A percentile compares a stretch with the other conserved stretches of the same genome.
phyloP scores from a whole-genome alignment of 2,329 filamentous ascomycete genomes.

The Bipolaris bicolor region DNA sequence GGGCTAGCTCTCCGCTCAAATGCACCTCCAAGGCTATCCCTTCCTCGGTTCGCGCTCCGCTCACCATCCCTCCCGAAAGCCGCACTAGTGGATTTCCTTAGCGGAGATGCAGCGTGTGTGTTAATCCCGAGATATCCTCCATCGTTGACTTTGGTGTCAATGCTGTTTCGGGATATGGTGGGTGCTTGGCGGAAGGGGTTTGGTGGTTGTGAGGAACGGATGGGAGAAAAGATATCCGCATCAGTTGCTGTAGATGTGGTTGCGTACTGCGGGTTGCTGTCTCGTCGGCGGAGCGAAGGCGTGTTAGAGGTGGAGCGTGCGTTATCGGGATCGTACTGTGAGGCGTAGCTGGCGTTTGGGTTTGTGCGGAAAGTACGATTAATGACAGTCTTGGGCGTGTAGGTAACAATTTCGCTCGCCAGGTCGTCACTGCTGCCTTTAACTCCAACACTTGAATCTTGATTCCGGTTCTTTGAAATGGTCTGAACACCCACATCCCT shows the following conservation, averaged over 20 bases:
- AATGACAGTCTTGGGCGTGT: slow-evolving; percentile 65
- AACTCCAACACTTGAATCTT: slow-evolving; percentile 47
- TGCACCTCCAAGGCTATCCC: slow-evolving; percentile 29
- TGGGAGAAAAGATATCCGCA: slow-evolving; percentile 53
- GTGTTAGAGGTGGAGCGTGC: slow-evolving; percentile 32
- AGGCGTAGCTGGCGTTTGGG: slow-evolving; percentile 80
- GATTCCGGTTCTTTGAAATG: slow-evolving; percentile 47
- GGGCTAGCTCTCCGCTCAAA: slow-evolving; percentile 45
- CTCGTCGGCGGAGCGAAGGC: slow-evolving; percentile 31
- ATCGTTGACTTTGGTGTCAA: slow-evolving; percentile 47
- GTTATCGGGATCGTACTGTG: slow-evolving; percentile 73
- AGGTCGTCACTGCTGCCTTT: slow-evolving; percentile 52
- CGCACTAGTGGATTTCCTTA: slow-evolving; percentile 76
- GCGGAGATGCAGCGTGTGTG: slow-evolving; percentile 78
- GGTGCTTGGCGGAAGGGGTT: slow-evolving; percentile 59
- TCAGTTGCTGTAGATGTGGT: slow-evolving; percentile 47
- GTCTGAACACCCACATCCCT: slow-evolving; percentile 81
- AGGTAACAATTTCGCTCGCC: slow-evolving; percentile 62
- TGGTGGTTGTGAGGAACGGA: slow-evolving; percentile 53
- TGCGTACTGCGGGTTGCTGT: slow-evolving; percentile 42
- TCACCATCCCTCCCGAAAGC: slow-evolving; percentile 53
- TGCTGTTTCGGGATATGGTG: slow-evolving; percentile 58
- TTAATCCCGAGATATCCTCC: slow-evolving; percentile 83
- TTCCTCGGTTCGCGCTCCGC: slow-evolving; percentile 17
- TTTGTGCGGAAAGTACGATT: slow-evolving; percentile 80